Evolutionary conservation across 306 rosid genomes (phyloP).

Genomic region (Cucumis cinereus): DNA sequence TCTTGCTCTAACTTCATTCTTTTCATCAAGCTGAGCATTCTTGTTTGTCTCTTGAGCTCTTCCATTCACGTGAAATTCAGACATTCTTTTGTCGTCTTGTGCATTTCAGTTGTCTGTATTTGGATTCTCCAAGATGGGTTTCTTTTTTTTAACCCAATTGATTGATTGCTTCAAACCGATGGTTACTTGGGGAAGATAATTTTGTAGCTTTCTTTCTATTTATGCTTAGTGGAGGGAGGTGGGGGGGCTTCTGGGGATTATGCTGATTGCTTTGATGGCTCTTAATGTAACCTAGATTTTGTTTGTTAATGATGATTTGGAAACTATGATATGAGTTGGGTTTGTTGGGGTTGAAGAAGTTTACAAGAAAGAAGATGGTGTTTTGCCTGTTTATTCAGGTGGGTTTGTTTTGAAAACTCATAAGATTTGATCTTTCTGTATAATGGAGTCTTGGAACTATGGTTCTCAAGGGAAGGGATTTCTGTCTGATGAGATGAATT

Average conservation of each 20-base stretch:
- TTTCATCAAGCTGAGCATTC: slow-evolving; percentile 2
- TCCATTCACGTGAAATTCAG: slow-evolving; percentile 13
- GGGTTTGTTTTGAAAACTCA: slow-evolving; percentile 16
- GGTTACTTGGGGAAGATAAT: not conserved
- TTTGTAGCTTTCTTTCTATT: slow-evolving; percentile 1
- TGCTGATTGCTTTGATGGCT: not conserved
- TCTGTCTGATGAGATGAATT: slow-evolving; percentile 31
- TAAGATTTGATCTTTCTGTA: slow-evolving; percentile 14
- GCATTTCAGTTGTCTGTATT: not conserved
- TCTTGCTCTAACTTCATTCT: not conserved
- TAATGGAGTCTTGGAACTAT: slow-evolving; percentile 78
- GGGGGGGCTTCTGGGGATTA: not conserved
- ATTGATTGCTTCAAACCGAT: not conserved
- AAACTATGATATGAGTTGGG: not conserved
- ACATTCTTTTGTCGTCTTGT: slow-evolving; percentile 10
- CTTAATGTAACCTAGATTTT: not conserved
- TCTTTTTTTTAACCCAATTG: not conserved
- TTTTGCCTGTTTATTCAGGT: slow-evolving; percentile 16
- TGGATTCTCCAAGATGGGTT: slow-evolving; percentile 8
- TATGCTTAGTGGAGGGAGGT: not conserved
- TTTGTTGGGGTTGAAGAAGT: not conserved
- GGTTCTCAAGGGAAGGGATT: slow-evolving; percentile 53
- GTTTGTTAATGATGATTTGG: not conserved
- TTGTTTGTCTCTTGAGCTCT: slow-evolving; percentile 2
- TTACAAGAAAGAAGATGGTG: not conserved